A percentile compares a stretch with the other conserved stretches of the same genome.
These are phyloP conservation scores for Calophaca sinica DNA, from an alignment of 306 rosid genomes.

Conservation along the genomic window DNA sequence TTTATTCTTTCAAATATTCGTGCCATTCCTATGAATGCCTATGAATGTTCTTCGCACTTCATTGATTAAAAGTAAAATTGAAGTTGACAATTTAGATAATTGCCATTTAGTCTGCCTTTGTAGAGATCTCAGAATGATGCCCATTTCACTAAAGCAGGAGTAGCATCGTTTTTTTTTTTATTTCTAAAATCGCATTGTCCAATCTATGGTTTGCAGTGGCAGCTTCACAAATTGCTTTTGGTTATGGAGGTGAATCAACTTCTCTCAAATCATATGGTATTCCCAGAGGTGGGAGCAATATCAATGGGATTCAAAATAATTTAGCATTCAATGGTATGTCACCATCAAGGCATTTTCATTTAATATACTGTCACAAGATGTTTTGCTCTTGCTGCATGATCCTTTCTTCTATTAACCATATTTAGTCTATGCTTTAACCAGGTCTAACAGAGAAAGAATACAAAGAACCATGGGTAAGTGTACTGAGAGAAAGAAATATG, in stretches of 20 bases:
- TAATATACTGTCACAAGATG: slow-evolving; percentile 22
- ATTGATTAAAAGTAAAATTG: slow-evolving; percentile 1
- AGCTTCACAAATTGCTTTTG: slow-evolving; percentile 75
- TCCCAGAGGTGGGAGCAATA: slow-evolving; percentile 47
- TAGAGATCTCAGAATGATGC: slow-evolving; percentile 14
- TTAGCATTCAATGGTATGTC: slow-evolving; percentile 56
- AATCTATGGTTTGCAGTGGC: slow-evolving; percentile 58
- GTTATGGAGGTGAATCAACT: slow-evolving; percentile 68
- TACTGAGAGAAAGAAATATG: slow-evolving; percentile 30
- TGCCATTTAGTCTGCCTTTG: neutral
- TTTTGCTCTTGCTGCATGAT: slow-evolving; percentile 37
- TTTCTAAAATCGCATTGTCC: slow-evolving; percentile 28
- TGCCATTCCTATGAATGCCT: neutral
- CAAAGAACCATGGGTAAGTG: slow-evolving; percentile 80
- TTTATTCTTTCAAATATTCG: neutral
- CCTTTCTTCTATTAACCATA: slow-evolving; percentile 36
- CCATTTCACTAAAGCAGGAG: neutral
- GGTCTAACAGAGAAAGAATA: slow-evolving; percentile 66
- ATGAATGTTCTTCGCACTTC: slow-evolving; percentile 19
- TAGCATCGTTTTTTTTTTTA: slow-evolving; percentile 1
- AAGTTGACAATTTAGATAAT: slow-evolving; percentile 15
- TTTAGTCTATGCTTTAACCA: slow-evolving; percentile 44
- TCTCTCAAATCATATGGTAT: slow-evolving; percentile 56
- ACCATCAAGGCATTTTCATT: slow-evolving; percentile 33
- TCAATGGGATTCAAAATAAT: slow-evolving; percentile 41